A percentile compares a stretch with the other conserved stretches of the same genome.
Conservation (phyloP, 2,329 filamentous ascomycete species). For the Helicocarpus griseus region DNA sequence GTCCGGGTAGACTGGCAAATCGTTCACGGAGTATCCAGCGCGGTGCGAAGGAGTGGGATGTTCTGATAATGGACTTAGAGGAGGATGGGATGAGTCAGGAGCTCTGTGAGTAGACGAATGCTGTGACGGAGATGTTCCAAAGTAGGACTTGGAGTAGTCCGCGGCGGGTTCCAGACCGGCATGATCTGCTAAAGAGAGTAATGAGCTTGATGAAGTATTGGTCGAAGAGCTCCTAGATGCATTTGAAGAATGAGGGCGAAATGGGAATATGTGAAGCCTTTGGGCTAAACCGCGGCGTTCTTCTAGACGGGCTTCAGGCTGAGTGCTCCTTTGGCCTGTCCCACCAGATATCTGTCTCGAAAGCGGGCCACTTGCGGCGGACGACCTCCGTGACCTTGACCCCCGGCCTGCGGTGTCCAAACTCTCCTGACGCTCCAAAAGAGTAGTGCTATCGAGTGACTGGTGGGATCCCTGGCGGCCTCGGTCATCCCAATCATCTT, state of each 20-base stretch:
- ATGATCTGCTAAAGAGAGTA: conserved; percentile 18
- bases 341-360: conserved; percentile 11
- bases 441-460: not conserved
- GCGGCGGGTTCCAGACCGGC: conserved; percentile 16
- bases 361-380: conserved; percentile 5
- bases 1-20: conserved; percentile 39
- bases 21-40: conserved; percentile 16
- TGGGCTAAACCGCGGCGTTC: conserved; percentile 12
- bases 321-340: conserved; percentile 9
- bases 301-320: conserved; percentile 10
- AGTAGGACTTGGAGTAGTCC: conserved; percentile 12
- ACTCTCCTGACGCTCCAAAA: not conserved
- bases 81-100: conserved; percentile 8
- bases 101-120: conserved; percentile 3
- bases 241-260: conserved; percentile 23
- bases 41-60: conserved; percentile 9
- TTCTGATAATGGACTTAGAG: conserved; percentile 12
- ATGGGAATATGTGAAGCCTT: conserved; percentile 11
- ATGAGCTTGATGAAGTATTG: conserved; percentile 34
- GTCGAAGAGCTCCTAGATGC: conserved; percentile 27
- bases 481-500: conserved; percentile 11
- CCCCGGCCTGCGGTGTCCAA: not conserved
- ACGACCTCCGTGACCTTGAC: conserved; percentile 6
- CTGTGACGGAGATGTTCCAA: conserved; percentile 7
- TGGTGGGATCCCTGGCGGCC: conserved; percentile 8